A percentile compares a stretch with the other conserved stretches of the same genome.
Evolutionary conservation across 371 early-diverging fungal genomes (phyloP).

Genomic region (Phascolomyces articulosus): DNA sequence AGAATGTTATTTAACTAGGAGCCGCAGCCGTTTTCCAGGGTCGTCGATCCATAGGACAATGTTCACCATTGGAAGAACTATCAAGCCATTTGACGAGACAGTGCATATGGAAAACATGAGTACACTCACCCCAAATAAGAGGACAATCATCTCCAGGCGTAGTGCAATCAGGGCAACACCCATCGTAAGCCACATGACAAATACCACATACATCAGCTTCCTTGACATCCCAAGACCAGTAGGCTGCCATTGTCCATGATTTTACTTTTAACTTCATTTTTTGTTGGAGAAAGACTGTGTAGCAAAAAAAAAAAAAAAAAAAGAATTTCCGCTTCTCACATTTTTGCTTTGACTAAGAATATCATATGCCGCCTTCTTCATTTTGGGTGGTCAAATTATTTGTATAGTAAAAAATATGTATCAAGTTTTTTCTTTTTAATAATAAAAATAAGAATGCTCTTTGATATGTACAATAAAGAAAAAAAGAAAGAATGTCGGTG

Average conservation of each 20-base stretch:
- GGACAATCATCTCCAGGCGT: slow-evolving; percentile 90
- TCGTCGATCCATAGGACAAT: slow-evolving; percentile 86
- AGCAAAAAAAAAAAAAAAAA: slow-evolving; percentile 5
- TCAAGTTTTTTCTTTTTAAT: too few relatives aligned
- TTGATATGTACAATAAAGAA: too few relatives aligned
- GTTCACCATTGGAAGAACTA: slow-evolving; percentile 65
- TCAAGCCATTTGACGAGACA: slow-evolving; percentile 84
- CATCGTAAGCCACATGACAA: slow-evolving; percentile 79
- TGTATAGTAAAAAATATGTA: too few relatives aligned
- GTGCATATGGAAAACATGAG: slow-evolving; percentile 91
- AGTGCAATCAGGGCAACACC: slow-evolving; percentile 81
- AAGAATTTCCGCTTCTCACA: not conserved
- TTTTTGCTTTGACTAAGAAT: too few relatives aligned
- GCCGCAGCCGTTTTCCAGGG: slow-evolving; percentile 66
- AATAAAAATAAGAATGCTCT: too few relatives aligned
- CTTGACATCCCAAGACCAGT: slow-evolving; percentile 49
- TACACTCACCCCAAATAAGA: slow-evolving; percentile 85
- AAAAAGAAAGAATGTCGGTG: too few relatives aligned
- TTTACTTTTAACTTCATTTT: slow-evolving; percentile 42
- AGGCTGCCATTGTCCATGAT: slow-evolving; percentile 40
- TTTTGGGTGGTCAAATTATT: too few relatives aligned
- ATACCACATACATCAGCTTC: slow-evolving; percentile 78
- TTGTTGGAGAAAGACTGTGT: not conserved
- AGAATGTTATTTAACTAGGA: slow-evolving; percentile 8
- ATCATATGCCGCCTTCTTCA: too few relatives aligned